These are phyloP conservation scores for Puccinia hordei DNA, from an alignment of 1,284 basidiomycete genomes.

Conservation along the genomic window DNA sequence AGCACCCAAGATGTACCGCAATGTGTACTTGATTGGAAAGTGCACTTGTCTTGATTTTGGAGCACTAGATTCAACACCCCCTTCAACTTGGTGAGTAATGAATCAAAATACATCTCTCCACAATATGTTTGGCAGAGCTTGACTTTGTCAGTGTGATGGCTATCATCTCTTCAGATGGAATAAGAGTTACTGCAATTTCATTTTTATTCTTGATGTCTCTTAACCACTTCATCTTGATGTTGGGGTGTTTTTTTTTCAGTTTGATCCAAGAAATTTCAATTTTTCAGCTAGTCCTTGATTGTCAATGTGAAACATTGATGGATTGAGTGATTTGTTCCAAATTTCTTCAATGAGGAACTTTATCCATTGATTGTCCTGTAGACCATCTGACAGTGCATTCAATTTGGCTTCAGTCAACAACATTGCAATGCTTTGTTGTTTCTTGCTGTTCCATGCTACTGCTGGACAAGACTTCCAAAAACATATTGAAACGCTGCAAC, in stretches of 20 bases:
- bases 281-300: constrained; percentile 3
- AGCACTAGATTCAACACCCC: no score
- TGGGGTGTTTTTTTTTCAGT: background rate
- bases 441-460: background rate
- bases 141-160: no score
- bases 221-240: background rate
- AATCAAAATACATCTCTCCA: no score
- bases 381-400: background rate
- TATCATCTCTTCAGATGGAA: background rate
- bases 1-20: no score
- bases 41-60: no score
- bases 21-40: no score
- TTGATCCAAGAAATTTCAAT: background rate
- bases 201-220: no score
- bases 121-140: no score
- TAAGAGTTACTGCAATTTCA: no score
- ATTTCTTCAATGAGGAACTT: background rate
- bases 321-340: background rate
- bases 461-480: background rate
- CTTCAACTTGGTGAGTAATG: no score
- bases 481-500: background rate
- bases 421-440: background rate
- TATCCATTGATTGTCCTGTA: background rate
- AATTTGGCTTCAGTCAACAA: background rate
- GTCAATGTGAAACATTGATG: background rate